These are phyloP conservation scores for Lipomyces yamanashiensis DNA, from an alignment of 805 yeast species.

Conservation along the genomic window DNA sequence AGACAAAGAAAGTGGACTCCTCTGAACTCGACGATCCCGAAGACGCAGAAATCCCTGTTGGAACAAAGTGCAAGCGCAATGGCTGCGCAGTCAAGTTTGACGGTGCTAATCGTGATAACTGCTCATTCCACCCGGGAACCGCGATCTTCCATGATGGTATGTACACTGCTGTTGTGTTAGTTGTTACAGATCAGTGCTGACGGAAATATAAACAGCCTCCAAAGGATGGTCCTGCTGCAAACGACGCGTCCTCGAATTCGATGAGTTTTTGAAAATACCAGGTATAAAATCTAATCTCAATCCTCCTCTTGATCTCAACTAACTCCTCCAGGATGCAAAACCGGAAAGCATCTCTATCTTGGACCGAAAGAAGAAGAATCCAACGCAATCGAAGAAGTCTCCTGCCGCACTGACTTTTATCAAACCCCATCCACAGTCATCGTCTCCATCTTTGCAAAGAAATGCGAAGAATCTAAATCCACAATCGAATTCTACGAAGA, in stretches of 20 bases:
- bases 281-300: conserved; percentile 18
- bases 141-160: conserved; percentile 39
- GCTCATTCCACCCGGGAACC: conserved; percentile 38
- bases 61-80: conserved; percentile 38
- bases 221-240: conserved; percentile 42
- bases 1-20: conserved; percentile 17
- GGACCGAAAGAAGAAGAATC: conserved; percentile 26
- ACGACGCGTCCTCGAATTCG: conserved; percentile 39
- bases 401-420: conserved; percentile 39
- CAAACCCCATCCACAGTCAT: conserved; percentile 40
- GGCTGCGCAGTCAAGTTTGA: conserved; percentile 33
- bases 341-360: conserved; percentile 36
- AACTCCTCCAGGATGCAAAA: conserved; percentile 24
- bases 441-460: conserved; percentile 40
- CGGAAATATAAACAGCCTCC: conserved; percentile 21
- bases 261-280: conserved; percentile 37
- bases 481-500: conserved; percentile 28
- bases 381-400: conserved; percentile 26
- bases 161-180: neutral
- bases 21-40: conserved; percentile 36
- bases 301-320: neutral
- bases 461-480: conserved; percentile 37
- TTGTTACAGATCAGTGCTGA: neutral
- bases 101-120: conserved; percentile 36
- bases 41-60: conserved; percentile 37